A percentile compares a stretch with the other conserved stretches of the same genome.
Conservation (phyloP, 352 stramenopile genomes). For the Globisporangium spiculum region DNA sequence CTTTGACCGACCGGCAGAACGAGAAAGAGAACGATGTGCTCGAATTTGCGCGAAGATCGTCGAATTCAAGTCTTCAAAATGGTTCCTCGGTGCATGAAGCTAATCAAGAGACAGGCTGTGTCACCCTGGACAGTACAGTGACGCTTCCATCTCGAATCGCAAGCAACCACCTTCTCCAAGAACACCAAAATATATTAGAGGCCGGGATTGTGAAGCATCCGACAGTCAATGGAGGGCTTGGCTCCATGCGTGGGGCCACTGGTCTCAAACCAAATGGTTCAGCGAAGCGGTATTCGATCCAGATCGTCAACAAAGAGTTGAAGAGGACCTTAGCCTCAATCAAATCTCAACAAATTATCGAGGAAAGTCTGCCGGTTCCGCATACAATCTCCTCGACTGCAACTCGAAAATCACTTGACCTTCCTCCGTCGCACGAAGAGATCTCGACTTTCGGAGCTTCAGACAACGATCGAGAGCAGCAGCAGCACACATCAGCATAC, state of each 20-base stretch:
- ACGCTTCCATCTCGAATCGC: neutral
- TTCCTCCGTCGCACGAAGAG: neutral
- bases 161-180: slow-evolving; percentile 3
- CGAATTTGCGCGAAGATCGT: neutral
- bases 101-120: neutral
- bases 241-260: neutral
- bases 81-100: neutral
- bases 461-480: neutral
- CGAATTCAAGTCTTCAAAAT: neutral
- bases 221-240: slow-evolving; percentile 1
- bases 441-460: neutral
- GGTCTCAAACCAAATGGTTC: neutral
- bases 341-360: neutral
- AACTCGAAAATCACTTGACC: neutral
- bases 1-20: neutral
- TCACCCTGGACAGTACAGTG: neutral
- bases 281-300: slow-evolving; percentile 10
- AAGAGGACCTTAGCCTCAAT: neutral
- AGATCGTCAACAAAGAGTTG: neutral
- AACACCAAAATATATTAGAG: neutral
- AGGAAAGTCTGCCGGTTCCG: neutral
- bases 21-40: slow-evolving; percentile 1
- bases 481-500: neutral
- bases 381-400: neutral
- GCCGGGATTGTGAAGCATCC: neutral